Conservation (phyloP, 2,329 filamentous ascomycete species). For the Rutstroemia sp. region DNA sequence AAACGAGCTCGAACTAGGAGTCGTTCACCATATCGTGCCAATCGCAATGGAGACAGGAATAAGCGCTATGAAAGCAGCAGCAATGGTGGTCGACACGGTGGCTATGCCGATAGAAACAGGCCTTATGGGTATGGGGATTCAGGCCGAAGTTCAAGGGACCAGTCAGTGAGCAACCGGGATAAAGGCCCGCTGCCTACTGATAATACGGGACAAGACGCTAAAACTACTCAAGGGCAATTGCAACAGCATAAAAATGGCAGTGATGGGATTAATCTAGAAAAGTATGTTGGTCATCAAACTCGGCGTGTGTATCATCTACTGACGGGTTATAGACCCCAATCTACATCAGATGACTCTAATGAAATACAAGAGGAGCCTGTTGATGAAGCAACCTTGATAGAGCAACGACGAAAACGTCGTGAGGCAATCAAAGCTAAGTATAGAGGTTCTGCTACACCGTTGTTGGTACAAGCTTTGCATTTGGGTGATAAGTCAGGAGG, state of each 20-base stretch:
- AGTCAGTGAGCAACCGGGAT: slow-evolving; percentile 58
- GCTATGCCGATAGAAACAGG: slow-evolving; percentile 15
- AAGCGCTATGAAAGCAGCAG: slow-evolving; percentile 16
- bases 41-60: slow-evolving; percentile 24
- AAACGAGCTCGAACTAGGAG: slow-evolving; percentile 48
- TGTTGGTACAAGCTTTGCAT: slow-evolving; percentile 57
- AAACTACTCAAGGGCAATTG: slow-evolving; percentile 56
- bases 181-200: slow-evolving; percentile 51
- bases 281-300: slow-evolving; percentile 24
- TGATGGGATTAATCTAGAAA: slow-evolving; percentile 33
- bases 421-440: slow-evolving; percentile 83
- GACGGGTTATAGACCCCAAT: slow-evolving; percentile 13
- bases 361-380: slow-evolving; percentile 48
- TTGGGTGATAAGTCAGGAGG: slow-evolving; percentile 29
- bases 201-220: slow-evolving; percentile 57
- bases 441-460: slow-evolving; percentile 59
- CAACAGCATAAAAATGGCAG: slow-evolving; percentile 38
- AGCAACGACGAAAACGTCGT: slow-evolving; percentile 75
- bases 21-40: slow-evolving; percentile 39
- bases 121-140: slow-evolving; percentile 33
- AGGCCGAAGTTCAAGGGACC: slow-evolving; percentile 44
- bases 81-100: slow-evolving; percentile 15
- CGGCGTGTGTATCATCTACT: slow-evolving; percentile 6
- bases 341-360: slow-evolving; percentile 29
- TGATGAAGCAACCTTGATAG: slow-evolving; percentile 77